A percentile compares a stretch with the other conserved stretches of the same genome.
phyloP scores from a whole-genome alignment of 2,329 filamentous ascomycete genomes.

The Colletotrichum sp. region DNA sequence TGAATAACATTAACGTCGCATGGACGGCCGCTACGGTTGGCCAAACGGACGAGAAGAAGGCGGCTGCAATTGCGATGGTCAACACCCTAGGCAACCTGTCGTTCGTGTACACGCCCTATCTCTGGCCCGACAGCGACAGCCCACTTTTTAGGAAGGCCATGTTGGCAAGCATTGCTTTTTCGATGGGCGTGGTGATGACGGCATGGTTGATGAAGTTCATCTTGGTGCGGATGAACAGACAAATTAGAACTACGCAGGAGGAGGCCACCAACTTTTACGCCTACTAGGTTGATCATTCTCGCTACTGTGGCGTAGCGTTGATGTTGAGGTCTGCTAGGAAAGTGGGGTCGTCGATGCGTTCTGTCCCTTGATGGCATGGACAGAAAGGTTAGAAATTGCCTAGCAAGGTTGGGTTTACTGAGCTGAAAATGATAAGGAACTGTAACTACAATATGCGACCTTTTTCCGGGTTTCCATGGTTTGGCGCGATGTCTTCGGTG shows the following conservation, averaged over 20 bases:
- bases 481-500: not conserved
- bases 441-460: not conserved
- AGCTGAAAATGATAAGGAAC: not conserved
- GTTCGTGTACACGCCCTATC: constrained; percentile 19
- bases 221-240: constrained; percentile 38
- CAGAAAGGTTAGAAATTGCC: not conserved
- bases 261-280: constrained; percentile 30
- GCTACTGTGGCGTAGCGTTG: not conserved
- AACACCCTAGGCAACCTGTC: constrained; percentile 16
- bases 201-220: constrained; percentile 39
- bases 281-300: constrained; percentile 19
- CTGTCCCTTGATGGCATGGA: not conserved
- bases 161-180: constrained; percentile 25
- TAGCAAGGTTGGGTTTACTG: not conserved
- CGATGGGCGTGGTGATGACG: constrained; percentile 34
- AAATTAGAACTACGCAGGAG: constrained; percentile 24
- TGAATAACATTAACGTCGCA: constrained; percentile 49
- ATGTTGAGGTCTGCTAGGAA: not conserved
- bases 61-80: constrained; percentile 38
- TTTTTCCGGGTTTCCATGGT: not conserved
- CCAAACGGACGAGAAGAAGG: constrained; percentile 52
- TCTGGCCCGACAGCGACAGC: constrained; percentile 11
- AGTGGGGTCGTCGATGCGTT: not conserved
- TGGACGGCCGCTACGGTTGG: constrained; percentile 45
- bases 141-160: constrained; percentile 21